Base-by-base conservation (phyloP, 2,329 filamentous ascomycete genomes). In the Intubia oerlemansii region DNA sequence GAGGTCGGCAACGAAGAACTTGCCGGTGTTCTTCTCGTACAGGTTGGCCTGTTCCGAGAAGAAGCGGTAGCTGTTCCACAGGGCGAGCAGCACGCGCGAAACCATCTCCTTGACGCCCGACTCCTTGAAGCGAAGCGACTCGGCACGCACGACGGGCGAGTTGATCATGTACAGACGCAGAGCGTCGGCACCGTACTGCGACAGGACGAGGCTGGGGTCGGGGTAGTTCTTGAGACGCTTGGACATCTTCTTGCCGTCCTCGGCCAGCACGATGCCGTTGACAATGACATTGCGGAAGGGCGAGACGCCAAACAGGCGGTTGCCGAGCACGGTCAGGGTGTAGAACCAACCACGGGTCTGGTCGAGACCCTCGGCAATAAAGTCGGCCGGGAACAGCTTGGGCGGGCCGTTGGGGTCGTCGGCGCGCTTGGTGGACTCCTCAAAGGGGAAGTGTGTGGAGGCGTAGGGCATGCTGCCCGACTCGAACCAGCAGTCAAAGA, bases 261-360 rank as follows among this genome's bases (percentile, higher is more conserved):
- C 53, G 4, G 52, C 48, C 19, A 71, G 52, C 42, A 76, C 49
- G 12, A 69, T 33, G 11, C 47, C 54, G 36, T 68, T 66, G 12
- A 68, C 49, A 23, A 66, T 67, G 22, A 68, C 54, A 42, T 66
- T 93, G 53, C 88, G 73, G 61, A 92, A 93, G 0, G 85, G 61
- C 14, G 61, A 59, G 36, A 57, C 51, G 39, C 63, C 58, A 34
- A 53, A 63, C 19, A 67, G 40, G 46, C 91, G 79, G 7, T 78
- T 88, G 19, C 84, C 84, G 27, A 95, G 57, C 8, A 93, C 81
- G 13, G 80, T 69, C 35, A 93, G 54, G 2, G 84, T 93, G 48
- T 95, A 93, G 53, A 93, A 95, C 85, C 85, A 95, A 28, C 85
- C 85, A 43, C 84, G 69, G 14, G 85, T 93, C 54, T 93, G 85